Conservation (phyloP, 805 yeast species). For the Lachancea thermotolerans region DNA sequence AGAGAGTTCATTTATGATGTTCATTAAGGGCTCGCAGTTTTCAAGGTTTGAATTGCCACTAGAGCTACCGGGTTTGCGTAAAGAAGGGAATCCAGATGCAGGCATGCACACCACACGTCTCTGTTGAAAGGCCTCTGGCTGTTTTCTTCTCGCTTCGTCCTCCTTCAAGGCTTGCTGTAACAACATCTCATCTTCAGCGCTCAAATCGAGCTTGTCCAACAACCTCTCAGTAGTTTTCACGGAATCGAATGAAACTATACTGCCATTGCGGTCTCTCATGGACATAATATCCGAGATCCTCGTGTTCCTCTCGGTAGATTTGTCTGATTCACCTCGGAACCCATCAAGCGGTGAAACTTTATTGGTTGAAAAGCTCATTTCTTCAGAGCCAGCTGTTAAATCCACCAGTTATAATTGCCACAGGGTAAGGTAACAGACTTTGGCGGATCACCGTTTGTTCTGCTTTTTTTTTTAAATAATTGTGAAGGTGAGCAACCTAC, state of each 20-base stretch:
- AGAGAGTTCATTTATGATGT: constrained; percentile 5
- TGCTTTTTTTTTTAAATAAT: too few species aligned
- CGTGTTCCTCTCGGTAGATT: not conserved
- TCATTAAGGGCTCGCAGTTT: constrained; percentile 1
- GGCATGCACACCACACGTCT: constrained; percentile 25
- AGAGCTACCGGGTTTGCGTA: constrained; percentile 12
- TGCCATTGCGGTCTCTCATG: constrained; percentile 12
- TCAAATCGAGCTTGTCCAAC: constrained; percentile 28
- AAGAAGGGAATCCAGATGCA: constrained; percentile 30
- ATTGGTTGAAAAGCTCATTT: constrained; percentile 5
- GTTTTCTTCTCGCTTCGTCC: constrained; percentile 14
- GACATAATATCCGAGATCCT: not conserved
- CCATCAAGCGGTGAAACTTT: constrained; percentile 9
- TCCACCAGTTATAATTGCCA: too few species aligned
- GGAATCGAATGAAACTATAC: constrained; percentile 27
- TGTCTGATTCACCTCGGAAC: not conserved
- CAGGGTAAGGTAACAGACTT: too few species aligned
- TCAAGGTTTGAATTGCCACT: not conserved
- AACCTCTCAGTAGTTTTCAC: constrained; percentile 26
- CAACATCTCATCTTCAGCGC: constrained; percentile 28
- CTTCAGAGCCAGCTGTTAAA: too few species aligned
- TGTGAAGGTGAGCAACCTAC: too few species aligned
- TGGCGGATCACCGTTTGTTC: too few species aligned
- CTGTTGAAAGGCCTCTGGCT: constrained; percentile 4
- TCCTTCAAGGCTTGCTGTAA: constrained; percentile 24